Evolutionary conservation across 352 stramenopile species (phyloP).

Genomic region (Phytophthora sp.): DNA sequence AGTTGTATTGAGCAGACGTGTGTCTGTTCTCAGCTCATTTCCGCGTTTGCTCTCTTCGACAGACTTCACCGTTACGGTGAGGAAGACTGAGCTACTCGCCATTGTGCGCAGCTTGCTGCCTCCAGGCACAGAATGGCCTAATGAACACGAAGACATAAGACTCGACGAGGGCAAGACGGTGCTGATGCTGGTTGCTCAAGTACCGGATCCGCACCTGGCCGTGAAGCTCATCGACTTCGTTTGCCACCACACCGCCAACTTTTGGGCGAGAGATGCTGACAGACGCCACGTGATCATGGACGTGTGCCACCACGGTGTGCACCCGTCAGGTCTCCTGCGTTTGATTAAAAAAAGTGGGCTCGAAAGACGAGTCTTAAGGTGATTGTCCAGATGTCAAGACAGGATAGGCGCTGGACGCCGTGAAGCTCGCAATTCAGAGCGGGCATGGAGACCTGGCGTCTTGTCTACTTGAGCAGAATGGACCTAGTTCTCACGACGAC

Average conservation of each 20-base stretch:
- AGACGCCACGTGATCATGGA: conserved; percentile 28
- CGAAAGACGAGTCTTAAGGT: conserved; percentile 8
- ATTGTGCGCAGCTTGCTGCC: conserved; percentile 11
- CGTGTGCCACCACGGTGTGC: conserved; percentile 9
- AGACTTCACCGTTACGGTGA: no score
- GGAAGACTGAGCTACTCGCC: conserved; percentile 2
- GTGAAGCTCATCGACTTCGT: conserved; percentile 30
- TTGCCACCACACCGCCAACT: conserved; percentile 3
- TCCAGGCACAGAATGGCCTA: conserved; percentile 3
- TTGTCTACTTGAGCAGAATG: conserved; percentile 3
- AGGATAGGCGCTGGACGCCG: conserved; percentile 1
- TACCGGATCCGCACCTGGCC: conserved; percentile 1
- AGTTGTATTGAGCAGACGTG: no score
- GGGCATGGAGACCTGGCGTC: conserved; percentile 18
- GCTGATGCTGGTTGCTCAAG: conserved; percentile 13
- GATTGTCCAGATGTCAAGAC: conserved; percentile 12
- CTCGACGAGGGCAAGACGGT: conserved; percentile 13
- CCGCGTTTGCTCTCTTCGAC: no score
- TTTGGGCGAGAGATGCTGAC: conserved; percentile 10
- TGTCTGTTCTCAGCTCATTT: no score
- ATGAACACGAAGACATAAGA: neutral
- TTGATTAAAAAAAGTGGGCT: conserved; percentile 29
- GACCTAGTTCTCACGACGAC: neutral
- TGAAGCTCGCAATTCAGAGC: conserved; percentile 12
- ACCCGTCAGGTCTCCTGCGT: conserved; percentile 6